Evolutionary conservation across 352 stramenopile species (phyloP).

Genomic region (Blastocystis sp.): DNA sequence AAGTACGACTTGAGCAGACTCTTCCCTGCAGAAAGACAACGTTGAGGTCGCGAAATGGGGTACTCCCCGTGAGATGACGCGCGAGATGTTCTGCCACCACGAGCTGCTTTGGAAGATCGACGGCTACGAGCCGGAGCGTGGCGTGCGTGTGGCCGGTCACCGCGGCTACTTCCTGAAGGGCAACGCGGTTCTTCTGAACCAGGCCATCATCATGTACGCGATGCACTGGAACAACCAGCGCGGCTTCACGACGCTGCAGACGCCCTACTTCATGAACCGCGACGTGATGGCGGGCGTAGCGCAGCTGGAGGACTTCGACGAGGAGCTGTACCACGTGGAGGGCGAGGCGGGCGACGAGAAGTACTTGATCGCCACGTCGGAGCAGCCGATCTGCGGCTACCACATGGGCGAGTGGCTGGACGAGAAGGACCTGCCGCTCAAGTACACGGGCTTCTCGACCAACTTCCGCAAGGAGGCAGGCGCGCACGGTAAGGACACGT

Average conservation of each 20-base stretch:
- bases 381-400: constrained; percentile 97
- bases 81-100: constrained; percentile 58
- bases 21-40: constrained; percentile 61
- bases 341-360: constrained; percentile 74
- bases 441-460: constrained; percentile 86
- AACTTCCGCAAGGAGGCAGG: constrained; percentile 98
- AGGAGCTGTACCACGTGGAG: constrained; percentile 97
- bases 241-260: constrained; percentile 93
- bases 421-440: constrained; percentile 69
- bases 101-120: constrained; percentile 89
- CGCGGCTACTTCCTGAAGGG: constrained; percentile 96
- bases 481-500: constrained; percentile 93
- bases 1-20: constrained; percentile 68
- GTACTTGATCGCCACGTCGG: constrained; percentile 97
- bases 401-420: constrained; percentile 85
- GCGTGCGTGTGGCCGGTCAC: constrained; percentile 85
- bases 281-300: constrained; percentile 91
- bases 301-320: constrained; percentile 97
- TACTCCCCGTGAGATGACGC: constrained; percentile 10
- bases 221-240: constrained; percentile 85
- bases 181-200: constrained; percentile 90
- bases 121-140: constrained; percentile 91
- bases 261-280: constrained; percentile 99
- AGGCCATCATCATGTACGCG: constrained; percentile 95
- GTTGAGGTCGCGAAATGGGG: constrained; percentile 57